Percentiles rank a stretch among this genome's conserved stretches.
phyloP scores from a whole-genome alignment of 768 basidiomycete genomes.

The Pseudohyphozyma bogoriensis region DNA sequence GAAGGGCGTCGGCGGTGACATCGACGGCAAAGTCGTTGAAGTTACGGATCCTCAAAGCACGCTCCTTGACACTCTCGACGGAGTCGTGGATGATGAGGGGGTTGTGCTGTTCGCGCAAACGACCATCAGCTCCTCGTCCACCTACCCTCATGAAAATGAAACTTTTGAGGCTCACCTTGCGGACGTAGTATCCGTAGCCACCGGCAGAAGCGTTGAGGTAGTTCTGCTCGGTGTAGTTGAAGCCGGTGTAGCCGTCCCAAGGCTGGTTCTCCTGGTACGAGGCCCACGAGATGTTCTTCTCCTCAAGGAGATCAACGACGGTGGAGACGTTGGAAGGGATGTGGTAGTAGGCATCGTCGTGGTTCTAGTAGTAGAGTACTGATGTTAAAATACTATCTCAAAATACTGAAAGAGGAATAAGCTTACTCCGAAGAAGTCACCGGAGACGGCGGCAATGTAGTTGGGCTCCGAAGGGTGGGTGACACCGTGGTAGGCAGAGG shows the following conservation, averaged over 20 bases:
- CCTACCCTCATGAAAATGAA: constrained; percentile 38
- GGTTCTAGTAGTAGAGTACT: background rate
- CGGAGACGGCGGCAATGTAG: background rate
- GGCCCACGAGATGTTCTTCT: background rate
- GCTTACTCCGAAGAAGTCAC: too few species aligned
- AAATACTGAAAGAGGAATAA: too few species aligned
- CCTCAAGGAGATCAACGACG: background rate
- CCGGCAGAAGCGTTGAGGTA: constrained; percentile 39
- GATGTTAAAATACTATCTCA: too few species aligned
- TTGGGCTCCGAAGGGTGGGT: background rate
- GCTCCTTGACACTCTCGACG: constrained; percentile 42
- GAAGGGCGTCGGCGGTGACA: constrained; percentile 45
- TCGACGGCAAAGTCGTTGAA: constrained; percentile 57
- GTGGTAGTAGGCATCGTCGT: background rate
- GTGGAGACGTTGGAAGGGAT: background rate
- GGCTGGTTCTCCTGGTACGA: background rate
- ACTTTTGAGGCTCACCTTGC: constrained; percentile 47
- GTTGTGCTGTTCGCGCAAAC: background rate
- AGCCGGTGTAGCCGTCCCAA: background rate
- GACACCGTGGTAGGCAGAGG: background rate
- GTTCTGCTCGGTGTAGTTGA: constrained; percentile 40
- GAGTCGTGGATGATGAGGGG: constrained; percentile 47
- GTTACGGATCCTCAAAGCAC: constrained; percentile 47
- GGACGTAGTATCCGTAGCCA: constrained; percentile 47
- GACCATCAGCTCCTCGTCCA: too few species aligned